phyloP scores from a whole-genome alignment of 306 rosid species.

The Ormosia semicastrata region DNA sequence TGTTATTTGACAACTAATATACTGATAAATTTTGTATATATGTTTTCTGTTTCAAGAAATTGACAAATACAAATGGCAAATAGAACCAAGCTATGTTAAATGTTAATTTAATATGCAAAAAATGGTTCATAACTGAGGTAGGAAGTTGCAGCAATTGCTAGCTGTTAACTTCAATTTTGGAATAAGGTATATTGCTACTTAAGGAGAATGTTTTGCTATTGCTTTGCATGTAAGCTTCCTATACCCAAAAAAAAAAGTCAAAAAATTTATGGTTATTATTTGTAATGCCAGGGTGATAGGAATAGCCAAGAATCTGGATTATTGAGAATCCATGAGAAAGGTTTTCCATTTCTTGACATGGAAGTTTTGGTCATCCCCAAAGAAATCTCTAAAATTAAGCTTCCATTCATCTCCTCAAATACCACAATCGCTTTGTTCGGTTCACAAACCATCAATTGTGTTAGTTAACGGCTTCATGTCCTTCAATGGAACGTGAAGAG shows the following conservation, averaged over 20 bases:
- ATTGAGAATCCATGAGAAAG: constrained; percentile 25
- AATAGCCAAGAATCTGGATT: constrained; percentile 54
- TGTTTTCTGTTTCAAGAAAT: not conserved
- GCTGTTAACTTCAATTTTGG: constrained; percentile 23
- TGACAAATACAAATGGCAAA: not conserved
- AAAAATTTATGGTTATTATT: not conserved
- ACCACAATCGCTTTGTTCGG: constrained; percentile 4
- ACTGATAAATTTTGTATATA: not conserved
- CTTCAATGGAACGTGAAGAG: constrained; percentile 49
- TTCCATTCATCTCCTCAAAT: constrained; percentile 27
- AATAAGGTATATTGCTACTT: constrained; percentile 38
- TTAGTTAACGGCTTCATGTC: not conserved
- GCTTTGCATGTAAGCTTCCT: constrained; percentile 34
- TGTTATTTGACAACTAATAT: not conserved
- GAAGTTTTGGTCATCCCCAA: constrained; percentile 41
- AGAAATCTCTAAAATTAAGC: constrained; percentile 31
- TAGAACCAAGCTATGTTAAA: not conserved
- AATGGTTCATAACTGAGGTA: not conserved
- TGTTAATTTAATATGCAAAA: not conserved
- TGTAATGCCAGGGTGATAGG: not conserved
- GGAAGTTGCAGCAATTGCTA: constrained; percentile 13
- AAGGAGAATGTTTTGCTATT: constrained; percentile 25
- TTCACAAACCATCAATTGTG: not conserved
- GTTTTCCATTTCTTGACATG: constrained; percentile 53
- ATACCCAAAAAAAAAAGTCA: constrained; percentile 16